Conservation (phyloP, 2,329 filamentous ascomycete species). For the Monilinia laxa region DNA sequence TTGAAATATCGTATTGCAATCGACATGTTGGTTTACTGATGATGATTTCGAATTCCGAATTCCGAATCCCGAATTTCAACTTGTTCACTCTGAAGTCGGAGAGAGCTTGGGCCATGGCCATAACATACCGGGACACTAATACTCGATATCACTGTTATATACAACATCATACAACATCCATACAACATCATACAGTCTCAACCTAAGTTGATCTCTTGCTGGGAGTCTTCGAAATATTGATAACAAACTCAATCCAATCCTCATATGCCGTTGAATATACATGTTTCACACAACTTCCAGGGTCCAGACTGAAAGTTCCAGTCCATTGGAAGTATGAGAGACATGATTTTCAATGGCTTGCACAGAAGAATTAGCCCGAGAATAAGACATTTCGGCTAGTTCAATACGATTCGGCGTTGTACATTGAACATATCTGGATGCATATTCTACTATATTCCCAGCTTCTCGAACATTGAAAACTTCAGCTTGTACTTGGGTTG, state of each 20-base stretch:
- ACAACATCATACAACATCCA: not conserved
- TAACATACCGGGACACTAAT: not conserved
- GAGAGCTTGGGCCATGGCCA: conserved; percentile 17
- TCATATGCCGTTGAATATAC: not conserved
- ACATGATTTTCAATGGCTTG: not conserved
- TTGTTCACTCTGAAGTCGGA: not conserved
- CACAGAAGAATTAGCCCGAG: not conserved
- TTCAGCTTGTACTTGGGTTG: not conserved
- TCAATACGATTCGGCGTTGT: not conserved
- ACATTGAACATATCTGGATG: not conserved
- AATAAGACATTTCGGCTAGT: not conserved
- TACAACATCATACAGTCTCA: not conserved
- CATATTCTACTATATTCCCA: too few species aligned
- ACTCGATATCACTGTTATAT: not conserved
- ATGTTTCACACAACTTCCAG: not conserved
- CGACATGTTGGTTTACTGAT: not conserved
- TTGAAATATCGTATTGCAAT: too few species aligned
- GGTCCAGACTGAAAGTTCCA: too few species aligned
- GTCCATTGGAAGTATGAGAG: not conserved
- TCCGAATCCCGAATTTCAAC: not conserved
- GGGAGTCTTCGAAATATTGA: not conserved
- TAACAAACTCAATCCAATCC: too few species aligned
- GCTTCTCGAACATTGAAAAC: not conserved
- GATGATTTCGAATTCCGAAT: conserved; percentile 14
- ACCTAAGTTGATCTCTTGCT: not conserved